These are phyloP conservation scores for Tolypocladium ophioglossoides DNA, from an alignment of 2,329 filamentous ascomycete genomes.

Conservation along the genomic window DNA sequence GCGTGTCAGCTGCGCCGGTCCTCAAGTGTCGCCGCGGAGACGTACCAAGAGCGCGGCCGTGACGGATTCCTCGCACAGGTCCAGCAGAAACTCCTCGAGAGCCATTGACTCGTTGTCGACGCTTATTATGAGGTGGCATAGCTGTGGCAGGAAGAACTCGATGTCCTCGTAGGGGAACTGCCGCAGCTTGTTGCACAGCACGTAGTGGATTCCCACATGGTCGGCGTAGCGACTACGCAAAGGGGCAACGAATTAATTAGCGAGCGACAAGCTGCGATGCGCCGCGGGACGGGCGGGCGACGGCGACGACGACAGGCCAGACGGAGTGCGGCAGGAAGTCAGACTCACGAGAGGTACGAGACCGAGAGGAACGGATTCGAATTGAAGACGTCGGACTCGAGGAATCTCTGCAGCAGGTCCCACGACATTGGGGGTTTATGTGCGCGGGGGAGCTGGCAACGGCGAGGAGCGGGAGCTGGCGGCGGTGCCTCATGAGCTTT, in stretches of 20 bases:
- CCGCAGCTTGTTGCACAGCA: conserved; percentile 78
- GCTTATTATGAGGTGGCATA: conserved; percentile 81
- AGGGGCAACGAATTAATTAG: conserved; percentile 10
- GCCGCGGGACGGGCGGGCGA: background rate
- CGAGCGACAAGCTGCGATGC: conserved; percentile 2
- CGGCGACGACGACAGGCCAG: background rate
- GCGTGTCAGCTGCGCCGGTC: conserved; percentile 8
- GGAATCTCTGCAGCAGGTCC: conserved; percentile 82
- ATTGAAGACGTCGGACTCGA: conserved; percentile 91
- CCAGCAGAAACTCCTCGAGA: conserved; percentile 75
- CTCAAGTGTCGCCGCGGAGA: conserved; percentile 7
- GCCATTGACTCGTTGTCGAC: conserved; percentile 89
- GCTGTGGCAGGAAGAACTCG: conserved; percentile 81
- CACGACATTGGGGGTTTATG: conserved; percentile 50
- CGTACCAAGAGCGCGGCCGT: conserved; percentile 72
- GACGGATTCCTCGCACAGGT: conserved; percentile 79
- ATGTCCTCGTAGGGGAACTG: conserved; percentile 87
- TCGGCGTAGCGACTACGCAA: conserved; percentile 66
- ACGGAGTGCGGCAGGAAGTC: background rate
- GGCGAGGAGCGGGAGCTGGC: conserved; percentile 2
- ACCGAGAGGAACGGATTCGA: conserved; percentile 81
- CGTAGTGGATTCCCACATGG: conserved; percentile 83
- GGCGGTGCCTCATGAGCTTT: conserved; percentile 12
- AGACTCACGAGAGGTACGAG: conserved; percentile 73
- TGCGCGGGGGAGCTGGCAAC: conserved; percentile 2